Evolutionary conservation across 495 filamentous ascomycete genomes (phyloP), one percentile per base, ranked within the genome.

Genomic region (Elasticomyces elasticus): DNA sequence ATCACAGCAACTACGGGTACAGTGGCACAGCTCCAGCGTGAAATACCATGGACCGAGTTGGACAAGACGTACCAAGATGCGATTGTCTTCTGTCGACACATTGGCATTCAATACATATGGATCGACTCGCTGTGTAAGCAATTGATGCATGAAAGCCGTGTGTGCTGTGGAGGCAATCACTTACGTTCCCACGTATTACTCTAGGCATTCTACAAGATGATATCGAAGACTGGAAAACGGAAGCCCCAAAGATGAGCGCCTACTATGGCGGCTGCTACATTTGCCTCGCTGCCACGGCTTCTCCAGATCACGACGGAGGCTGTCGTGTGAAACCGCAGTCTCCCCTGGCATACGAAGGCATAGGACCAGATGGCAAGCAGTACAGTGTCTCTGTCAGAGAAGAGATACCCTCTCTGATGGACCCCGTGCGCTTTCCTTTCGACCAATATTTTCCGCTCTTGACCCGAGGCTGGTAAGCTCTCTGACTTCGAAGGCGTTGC

Each of bases 21-120:
- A n/a, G 20, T 22, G 15, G 5, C 20, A 11, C 22, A 37, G 10
- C 33, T 41, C 33, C 15, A 51, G 23, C 22, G 23, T 20, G 40
- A 6, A 17, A 37, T 56, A 5, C 11, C 19, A 11, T 42, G 28
- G 48, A 26, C 17, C 7, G 33, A 37, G 13, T 22, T 63, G 5
- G 49, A 61, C 1, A 27, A 41, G 17, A 54, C 51, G 13, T 54
- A 46, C 27, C 19, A 28, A 30, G 51, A 54, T 47, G 51, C 40
- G 9, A 47, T 54, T 25, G 15, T n/a, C 13, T 46, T 46, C 25
- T 45, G 40, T 19, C 20, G 51, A 9, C 11, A 45, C 11, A 11
- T 54, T 5, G 22, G 22, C 12, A 31, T 54, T 2, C 38, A 15
- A 9, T 54, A 54, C 26, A 23, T 54, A 20, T 52, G 50, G 50